Evolutionary conservation across 1,139 yeast genomes (phyloP), one percentile per base, ranked within the genome.

Genomic region (Hyphopichia wangnamkhiaoensis): DNA sequence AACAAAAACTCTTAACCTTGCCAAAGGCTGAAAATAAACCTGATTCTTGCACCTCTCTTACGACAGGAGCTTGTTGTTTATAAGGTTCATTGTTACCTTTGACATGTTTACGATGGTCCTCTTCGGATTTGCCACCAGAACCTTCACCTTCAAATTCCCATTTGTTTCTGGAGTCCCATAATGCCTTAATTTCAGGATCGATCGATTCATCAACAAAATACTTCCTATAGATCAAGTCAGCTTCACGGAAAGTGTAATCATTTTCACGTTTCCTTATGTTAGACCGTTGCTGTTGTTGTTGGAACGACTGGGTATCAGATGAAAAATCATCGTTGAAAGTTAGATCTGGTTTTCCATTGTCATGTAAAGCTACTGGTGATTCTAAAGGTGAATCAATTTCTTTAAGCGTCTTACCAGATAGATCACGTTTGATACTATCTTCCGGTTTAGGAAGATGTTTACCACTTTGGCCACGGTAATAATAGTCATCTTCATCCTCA

Each of bases 211-310:
- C 65, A 10, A 63, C 56, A 27, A 71, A 61, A 46, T 61, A 70
- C 45, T 71, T 68, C 31, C 65, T 61, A 47, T 67, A 75, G 31
- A 73, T 71, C 24, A 59, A 46, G 47, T 76, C 82, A 2, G 71
- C 77, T 48, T 76, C 82, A 42, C 82, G 59, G 3, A 71, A 68
- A 1, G 76, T 63, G 50, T 75, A 75, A 48, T 76, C 76, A 20
- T 57, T 66, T 12, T 49, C 42, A 24, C 46, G 46, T 42, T 53
- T 61, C 21, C 67, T 44, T n/a, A 48, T 41, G 31, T 52, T 50
- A 8, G 65, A 57, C 31, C 41, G 45, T 32, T 50, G 45, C 42
- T 58, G 58, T 39, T 54, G 60, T 37, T 45, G 47, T 8, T 44
- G 42, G 38, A 61, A 61, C n/a, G 63, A 57, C 18, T 26, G 33